Evolutionary conservation across 352 stramenopile species (phyloP).

Genomic region (Phytophthora pinifolia): DNA sequence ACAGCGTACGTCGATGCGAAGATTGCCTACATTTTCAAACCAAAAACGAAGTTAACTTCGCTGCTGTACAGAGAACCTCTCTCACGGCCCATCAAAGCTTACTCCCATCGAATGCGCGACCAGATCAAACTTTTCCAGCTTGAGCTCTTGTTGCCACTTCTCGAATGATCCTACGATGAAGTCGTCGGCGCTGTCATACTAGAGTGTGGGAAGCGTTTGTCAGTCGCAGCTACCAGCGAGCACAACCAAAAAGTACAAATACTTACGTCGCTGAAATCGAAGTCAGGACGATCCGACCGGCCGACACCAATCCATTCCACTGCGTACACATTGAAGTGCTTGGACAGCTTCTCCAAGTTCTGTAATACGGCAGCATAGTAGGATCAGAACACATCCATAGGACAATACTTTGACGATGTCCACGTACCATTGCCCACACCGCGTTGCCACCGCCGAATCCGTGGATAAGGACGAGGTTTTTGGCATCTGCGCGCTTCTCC

Average conservation of each 20-base stretch:
- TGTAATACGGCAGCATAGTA: conserved; percentile 19
- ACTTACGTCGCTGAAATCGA: conserved; percentile 65
- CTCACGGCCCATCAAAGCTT: conserved; percentile 8
- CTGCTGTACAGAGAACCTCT: too few relatives aligned
- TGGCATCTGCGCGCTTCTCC: conserved; percentile 44
- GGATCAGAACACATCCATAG: not conserved
- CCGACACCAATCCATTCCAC: conserved; percentile 86
- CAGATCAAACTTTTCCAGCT: conserved; percentile 71
- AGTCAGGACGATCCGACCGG: conserved; percentile 77
- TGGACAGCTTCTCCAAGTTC: conserved; percentile 71
- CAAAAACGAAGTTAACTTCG: too few relatives aligned
- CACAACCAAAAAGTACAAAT: not conserved
- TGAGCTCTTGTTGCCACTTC: conserved; percentile 73
- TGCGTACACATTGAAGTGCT: conserved; percentile 88
- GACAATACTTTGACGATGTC: not conserved
- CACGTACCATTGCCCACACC: conserved; percentile 69
- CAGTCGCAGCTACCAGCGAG: too few relatives aligned
- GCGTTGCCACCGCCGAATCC: conserved; percentile 80
- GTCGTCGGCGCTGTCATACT: conserved; percentile 81
- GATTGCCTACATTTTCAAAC: too few relatives aligned
- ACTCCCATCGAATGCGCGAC: conserved; percentile 84
- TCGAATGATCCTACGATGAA: conserved; percentile 75
- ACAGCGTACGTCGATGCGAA: conserved; percentile 79
- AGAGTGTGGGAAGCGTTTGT: too few relatives aligned
- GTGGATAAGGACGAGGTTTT: conserved; percentile 83